phyloP scores from a whole-genome alignment of 768 basidiomycete species.

The Chalciporus sphaerocephalus region DNA sequence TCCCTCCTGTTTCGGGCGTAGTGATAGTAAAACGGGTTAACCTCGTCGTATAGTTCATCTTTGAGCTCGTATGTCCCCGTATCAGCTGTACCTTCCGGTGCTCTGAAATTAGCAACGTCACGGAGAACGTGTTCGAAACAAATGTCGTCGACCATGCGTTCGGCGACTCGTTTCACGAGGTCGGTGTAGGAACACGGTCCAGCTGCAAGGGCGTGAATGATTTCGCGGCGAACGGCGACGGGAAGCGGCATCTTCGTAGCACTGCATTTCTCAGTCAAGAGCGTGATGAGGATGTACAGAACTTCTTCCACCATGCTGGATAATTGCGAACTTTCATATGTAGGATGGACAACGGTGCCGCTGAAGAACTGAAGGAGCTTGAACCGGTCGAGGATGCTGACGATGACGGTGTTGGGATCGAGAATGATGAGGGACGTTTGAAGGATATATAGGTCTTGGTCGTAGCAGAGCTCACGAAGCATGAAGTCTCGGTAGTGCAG shows the following conservation, averaged over 20 bases:
- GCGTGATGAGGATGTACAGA: constrained; percentile 79
- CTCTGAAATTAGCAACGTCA: constrained; percentile 76
- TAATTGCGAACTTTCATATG: constrained; percentile 68
- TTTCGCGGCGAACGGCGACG: constrained; percentile 70
- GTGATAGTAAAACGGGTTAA: constrained; percentile 95
- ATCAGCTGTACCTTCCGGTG: constrained; percentile 75
- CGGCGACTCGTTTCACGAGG: constrained; percentile 84
- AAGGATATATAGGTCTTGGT: constrained; percentile 89
- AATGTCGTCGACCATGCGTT: constrained; percentile 79
- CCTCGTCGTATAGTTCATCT: constrained; percentile 76
- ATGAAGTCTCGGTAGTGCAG: constrained; percentile 95
- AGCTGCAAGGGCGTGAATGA: constrained; percentile 86
- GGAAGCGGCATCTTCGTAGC: constrained; percentile 65
- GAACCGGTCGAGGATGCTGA: constrained; percentile 88
- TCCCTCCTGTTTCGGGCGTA: constrained; percentile 92
- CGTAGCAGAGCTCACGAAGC: constrained; percentile 93
- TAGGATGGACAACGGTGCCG: constrained; percentile 48
- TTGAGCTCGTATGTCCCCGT: constrained; percentile 86
- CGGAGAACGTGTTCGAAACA: constrained; percentile 75
- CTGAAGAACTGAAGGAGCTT: constrained; percentile 77
- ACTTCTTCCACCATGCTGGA: constrained; percentile 90
- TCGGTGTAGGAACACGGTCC: constrained; percentile 88
- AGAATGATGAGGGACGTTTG: constrained; percentile 80
- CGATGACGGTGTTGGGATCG: constrained; percentile 73
- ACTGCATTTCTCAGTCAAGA: constrained; percentile 77